Conservation (phyloP, 768 basidiomycete species). For the Suillus bovinus region DNA sequence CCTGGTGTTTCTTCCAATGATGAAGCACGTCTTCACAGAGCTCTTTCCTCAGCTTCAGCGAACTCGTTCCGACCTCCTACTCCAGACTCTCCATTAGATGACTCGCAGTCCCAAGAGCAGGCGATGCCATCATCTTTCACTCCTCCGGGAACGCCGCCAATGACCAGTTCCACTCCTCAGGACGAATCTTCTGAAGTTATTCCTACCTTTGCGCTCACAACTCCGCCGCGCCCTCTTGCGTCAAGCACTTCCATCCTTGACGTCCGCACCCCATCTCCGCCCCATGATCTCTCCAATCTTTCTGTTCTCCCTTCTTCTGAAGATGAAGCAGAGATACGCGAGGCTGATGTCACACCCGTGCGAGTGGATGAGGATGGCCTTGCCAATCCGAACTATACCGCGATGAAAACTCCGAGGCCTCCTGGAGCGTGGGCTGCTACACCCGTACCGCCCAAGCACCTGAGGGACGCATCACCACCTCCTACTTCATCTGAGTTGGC, state of each 20-base stretch:
- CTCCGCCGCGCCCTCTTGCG: conserved; percentile 48
- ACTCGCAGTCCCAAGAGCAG: not conserved
- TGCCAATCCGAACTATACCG: conserved; percentile 28
- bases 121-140: conserved; percentile 17
- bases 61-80: conserved; percentile 14
- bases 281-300: conserved; percentile 61
- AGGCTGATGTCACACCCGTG: conserved; percentile 24
- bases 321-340: conserved; percentile 42
- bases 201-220: conserved; percentile 34
- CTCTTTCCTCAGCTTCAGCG: conserved; percentile 22
- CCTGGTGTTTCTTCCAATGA: conserved; percentile 10
- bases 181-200: conserved; percentile 12
- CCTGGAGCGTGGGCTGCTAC: conserved; percentile 48
- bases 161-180: conserved; percentile 4
- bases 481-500: conserved; percentile 23
- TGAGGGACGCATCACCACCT: conserved; percentile 19
- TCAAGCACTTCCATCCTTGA: conserved; percentile 45
- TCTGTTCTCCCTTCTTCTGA: conserved; percentile 61
- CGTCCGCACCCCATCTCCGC: conserved; percentile 65
- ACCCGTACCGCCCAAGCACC: conserved; percentile 30
- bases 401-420: conserved; percentile 45
- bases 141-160: conserved; percentile 28
- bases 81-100: conserved; percentile 1
- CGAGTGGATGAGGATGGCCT: conserved; percentile 20
- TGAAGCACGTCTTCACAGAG: conserved; percentile 20